A percentile compares a stretch with the other conserved stretches of the same genome.
Conservation (phyloP, 257 asterid genomes). For the Gentiana macrophylla region DNA sequence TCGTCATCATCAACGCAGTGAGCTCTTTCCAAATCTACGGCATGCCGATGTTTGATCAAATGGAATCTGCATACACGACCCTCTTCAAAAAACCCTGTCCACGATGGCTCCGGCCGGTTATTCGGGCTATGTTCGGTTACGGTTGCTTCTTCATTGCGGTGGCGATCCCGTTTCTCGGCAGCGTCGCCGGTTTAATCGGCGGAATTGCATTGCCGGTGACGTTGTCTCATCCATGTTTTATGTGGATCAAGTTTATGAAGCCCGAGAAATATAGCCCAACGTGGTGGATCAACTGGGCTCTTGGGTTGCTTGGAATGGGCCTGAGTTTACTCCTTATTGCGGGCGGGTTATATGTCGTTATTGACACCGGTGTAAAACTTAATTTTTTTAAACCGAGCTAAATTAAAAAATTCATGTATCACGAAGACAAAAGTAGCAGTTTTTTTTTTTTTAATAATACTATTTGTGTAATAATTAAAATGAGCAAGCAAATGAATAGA, state of each 20-base stretch:
- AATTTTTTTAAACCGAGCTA: slow-evolving; percentile 59
- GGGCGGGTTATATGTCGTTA: slow-evolving; percentile 55
- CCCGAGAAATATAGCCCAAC: slow-evolving; percentile 36
- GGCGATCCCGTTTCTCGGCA: slow-evolving; percentile 69
- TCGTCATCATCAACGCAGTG: slow-evolving; percentile 55
- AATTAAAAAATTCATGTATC: not conserved
- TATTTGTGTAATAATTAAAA: too few relatives aligned
- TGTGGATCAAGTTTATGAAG: slow-evolving; percentile 82
- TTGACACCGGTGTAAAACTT: slow-evolving; percentile 53
- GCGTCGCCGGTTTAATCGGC: slow-evolving; percentile 73
- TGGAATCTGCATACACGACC: slow-evolving; percentile 54
- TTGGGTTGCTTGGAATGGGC: slow-evolving; percentile 56
- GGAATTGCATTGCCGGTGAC: slow-evolving; percentile 74
- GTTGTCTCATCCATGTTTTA: slow-evolving; percentile 67
- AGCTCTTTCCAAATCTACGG: slow-evolving; percentile 83
- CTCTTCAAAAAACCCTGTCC: slow-evolving; percentile 63
- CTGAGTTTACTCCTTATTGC: slow-evolving; percentile 42
- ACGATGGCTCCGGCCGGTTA: slow-evolving; percentile 62
- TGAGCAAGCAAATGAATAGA: too few relatives aligned
- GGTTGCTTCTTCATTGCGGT: slow-evolving; percentile 60
- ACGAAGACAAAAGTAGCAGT: too few relatives aligned
- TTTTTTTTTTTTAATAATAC: too few relatives aligned
- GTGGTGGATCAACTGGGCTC: slow-evolving; percentile 72
- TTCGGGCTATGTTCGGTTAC: slow-evolving; percentile 50
- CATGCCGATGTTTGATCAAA: slow-evolving; percentile 71